These are phyloP conservation scores for Heterobasidion parviporum DNA, from an alignment of 1,284 basidiomycete genomes.

Conservation along the genomic window DNA sequence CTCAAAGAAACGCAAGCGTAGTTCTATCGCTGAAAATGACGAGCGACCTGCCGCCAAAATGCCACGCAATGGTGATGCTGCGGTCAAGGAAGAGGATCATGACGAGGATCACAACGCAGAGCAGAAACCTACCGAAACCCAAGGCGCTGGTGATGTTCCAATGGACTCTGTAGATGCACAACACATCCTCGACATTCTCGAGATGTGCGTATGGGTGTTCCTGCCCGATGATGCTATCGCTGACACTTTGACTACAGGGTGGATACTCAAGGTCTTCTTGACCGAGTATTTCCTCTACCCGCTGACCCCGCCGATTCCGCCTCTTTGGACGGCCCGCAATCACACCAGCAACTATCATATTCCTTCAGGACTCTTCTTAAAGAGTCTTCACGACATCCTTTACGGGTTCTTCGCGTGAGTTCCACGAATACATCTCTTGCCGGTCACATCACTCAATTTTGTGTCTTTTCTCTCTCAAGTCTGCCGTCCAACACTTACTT, in stretches of 20 bases:
- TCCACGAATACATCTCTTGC: conserved; percentile 2
- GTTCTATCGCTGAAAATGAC: conserved; percentile 31
- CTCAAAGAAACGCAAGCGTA: conserved; percentile 62
- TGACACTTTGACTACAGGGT: conserved; percentile 29
- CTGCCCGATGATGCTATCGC: conserved; percentile 2
- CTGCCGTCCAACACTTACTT: conserved; percentile 56
- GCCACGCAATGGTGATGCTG: conserved; percentile 26
- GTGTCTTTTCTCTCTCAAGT: conserved; percentile 22
- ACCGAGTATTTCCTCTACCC: conserved; percentile 62
- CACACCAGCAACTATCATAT: conserved; percentile 25
- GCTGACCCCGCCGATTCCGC: conserved; percentile 28
- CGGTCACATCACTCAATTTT: conserved; percentile 1
- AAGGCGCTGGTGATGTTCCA: conserved; percentile 39
- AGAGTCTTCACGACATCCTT: conserved; percentile 42
- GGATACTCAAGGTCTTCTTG: conserved; percentile 69
- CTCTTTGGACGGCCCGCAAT: conserved; percentile 18
- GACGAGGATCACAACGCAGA: conserved; percentile 21
- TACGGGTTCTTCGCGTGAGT: conserved; percentile 44
- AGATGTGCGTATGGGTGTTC: conserved; percentile 46
- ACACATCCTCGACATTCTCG: conserved; percentile 68
- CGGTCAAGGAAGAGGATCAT: conserved; percentile 24
- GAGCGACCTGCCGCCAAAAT: conserved; percentile 40
- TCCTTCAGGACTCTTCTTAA: conserved; percentile 60
- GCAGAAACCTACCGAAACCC: conserved; percentile 8
- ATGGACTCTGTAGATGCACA: conserved; percentile 42